Base-by-base conservation (phyloP, 768 basidiomycete genomes). In the Boletus reticulatus region DNA sequence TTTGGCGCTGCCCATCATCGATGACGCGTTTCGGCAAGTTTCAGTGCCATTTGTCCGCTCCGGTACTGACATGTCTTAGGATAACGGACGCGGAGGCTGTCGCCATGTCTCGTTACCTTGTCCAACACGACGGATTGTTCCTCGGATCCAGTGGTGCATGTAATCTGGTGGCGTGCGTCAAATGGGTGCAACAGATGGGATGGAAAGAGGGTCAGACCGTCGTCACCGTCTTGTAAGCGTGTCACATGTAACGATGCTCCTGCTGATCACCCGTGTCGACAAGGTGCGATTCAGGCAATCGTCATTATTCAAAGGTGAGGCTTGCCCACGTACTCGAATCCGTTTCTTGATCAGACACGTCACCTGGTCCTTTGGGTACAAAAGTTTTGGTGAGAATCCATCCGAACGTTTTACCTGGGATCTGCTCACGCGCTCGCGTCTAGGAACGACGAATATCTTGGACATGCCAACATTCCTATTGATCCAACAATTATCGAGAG, bases 101-200 rank as follows among this genome's bases (percentile, higher is more conserved):
- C 45, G 84, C 89, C 9, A 98, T 98, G 96, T 89, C 94, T 2
- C 85, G 95, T 11, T 94, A 94, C 68, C 81, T 99, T 19, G 93
- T 97, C 5, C 77, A 87, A 48, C 78, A 91, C 52, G 96, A 98
- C 61, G 97, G 97, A 0, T 76, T 99, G 27, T 98, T 95, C 74
- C 78, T 98, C 29, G 97, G 97, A 14, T 98, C 95, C 0, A 96
- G 93, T 56, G 95, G 92, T 64, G 96, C 97, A 0, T 95, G 94
- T 68, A 99, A 98, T 67, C 79, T 99, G 38, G 83, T 97, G n/a
- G 91, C 96, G 2, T 93, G 91, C 62, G 80, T 97, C 44, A 87
- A 89, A 63, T 76, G 95, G 16, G 85, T 81, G 3, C 85, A 84
- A 62, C 82, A 82, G 65, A 78, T 84, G 77, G 81, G 82, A 13